These are phyloP conservation scores for Fusarium sp. DNA, from an alignment of 2,329 filamentous ascomycete species.

Conservation along the genomic window DNA sequence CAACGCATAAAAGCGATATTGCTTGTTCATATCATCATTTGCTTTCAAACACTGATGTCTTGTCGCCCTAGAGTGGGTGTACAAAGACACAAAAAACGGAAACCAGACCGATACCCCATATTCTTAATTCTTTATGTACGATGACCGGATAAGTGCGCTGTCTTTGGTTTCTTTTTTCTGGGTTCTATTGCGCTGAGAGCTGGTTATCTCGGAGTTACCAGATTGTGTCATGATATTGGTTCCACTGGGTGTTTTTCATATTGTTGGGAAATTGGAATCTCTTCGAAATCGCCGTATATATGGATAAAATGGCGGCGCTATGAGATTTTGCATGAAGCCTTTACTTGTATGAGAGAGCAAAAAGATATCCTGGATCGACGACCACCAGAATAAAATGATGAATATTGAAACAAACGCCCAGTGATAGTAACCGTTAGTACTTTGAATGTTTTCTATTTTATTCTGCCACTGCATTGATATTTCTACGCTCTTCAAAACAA, in stretches of 20 bases:
- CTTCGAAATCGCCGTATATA: not conserved
- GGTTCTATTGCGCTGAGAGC: conserved; percentile 15
- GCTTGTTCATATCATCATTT: not conserved
- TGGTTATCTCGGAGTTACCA: conserved; percentile 31
- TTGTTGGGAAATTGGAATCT: conserved; percentile 5
- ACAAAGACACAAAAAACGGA: conserved; percentile 11
- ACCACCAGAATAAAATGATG: conserved; percentile 14
- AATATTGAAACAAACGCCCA: not conserved
- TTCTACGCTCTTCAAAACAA: not conserved
- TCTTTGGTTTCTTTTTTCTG: not conserved
- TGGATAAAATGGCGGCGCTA: conserved; percentile 14
- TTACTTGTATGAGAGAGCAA: not conserved
- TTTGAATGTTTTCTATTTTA: not conserved
- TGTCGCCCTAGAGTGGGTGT: not conserved
- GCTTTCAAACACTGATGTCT: not conserved
- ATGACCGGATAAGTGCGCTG: conserved; percentile 12
- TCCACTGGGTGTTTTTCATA: conserved; percentile 5
- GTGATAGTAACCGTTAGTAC: not conserved
- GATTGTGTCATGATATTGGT: conserved; percentile 12
- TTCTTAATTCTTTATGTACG: conserved; percentile 29
- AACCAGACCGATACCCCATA: conserved; percentile 28
- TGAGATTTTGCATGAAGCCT: not conserved
- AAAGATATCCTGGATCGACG: conserved; percentile 8
- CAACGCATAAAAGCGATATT: conserved; percentile 4
- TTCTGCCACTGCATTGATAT: not conserved